A percentile compares a stretch with the other conserved stretches of the same genome.
Conservation (phyloP, 1,139 yeast species). For the Martiniozyma asiatica region DNA sequence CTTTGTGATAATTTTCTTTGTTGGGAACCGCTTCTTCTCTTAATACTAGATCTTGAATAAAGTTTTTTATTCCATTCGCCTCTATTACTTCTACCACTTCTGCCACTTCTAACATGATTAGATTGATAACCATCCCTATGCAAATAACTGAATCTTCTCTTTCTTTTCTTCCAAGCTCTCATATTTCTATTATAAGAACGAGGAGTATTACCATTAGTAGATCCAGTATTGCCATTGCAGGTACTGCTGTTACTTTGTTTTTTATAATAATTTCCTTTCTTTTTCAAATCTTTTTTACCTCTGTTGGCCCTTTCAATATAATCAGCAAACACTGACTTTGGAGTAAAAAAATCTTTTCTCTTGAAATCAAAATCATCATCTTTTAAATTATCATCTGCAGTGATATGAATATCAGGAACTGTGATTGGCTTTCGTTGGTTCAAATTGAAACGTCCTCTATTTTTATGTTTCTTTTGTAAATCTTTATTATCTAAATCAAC, state of each 20-base stretch:
- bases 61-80: no score
- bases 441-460: slow-evolving; percentile 4
- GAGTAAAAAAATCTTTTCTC: slow-evolving; percentile 66
- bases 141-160: slow-evolving; percentile 15
- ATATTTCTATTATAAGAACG: slow-evolving; percentile 11
- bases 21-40: neutral
- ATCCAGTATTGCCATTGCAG: slow-evolving; percentile 5
- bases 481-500: slow-evolving; percentile 3
- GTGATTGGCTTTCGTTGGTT: slow-evolving; percentile 29
- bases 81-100: slow-evolving; percentile 2
- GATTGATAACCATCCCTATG: no score
- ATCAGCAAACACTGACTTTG: slow-evolving; percentile 59
- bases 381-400: slow-evolving; percentile 5
- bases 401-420: slow-evolving; percentile 23
- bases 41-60: slow-evolving; percentile 4
- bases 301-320: slow-evolving; percentile 61
- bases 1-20: slow-evolving; percentile 6
- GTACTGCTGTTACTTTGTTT: slow-evolving; percentile 2
- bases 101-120: slow-evolving; percentile 1
- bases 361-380: slow-evolving; percentile 27
- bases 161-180: slow-evolving; percentile 22
- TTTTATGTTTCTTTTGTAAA: slow-evolving; percentile 1
- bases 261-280: slow-evolving; percentile 19
- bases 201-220: slow-evolving; percentile 10
- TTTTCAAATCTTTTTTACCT: slow-evolving; percentile 17